Base-by-base conservation (phyloP, 306 rosid genomes). In the Geum urbanum region DNA sequence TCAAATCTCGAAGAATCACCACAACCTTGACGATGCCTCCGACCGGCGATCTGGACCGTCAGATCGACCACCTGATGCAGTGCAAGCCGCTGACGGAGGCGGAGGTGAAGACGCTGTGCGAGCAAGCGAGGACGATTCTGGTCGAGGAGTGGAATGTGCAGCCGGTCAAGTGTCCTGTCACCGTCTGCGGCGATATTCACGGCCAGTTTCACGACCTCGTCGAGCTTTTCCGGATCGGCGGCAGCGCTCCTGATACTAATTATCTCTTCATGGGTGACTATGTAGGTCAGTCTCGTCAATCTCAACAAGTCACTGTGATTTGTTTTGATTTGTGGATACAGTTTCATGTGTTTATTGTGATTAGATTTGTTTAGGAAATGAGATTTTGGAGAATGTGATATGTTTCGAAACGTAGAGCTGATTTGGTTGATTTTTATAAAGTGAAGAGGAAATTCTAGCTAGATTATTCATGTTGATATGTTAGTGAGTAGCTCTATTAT, bases 221-320 rank as follows among this genome's bases (percentile, higher is more conserved):
- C 40, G 82, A 79, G 82, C 82, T 79, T 9, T 79, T 79, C 54
- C 82, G 82, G 79, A 79, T 79, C 76, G 82, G 82, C 46, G 82
- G 82, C 52, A 56, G 66, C 46, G 78, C 78, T 50, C 82, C 82
- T 22, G 75, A 79, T 67, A 79, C 82, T 37, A 79, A 79, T 57
- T 79, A 79, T 69, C 82, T 79, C 51, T 79, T 79, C 75, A 79
- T 79, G 82, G 82, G 82, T 41, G 82, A 79, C 69, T 79, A 79
- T 57, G 82, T 79, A 74, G 82, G 82, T 79, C 69, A 73, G 82
- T 78, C n/a, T n/a, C n/a, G n/a, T n/a, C n/a, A n/a, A n/a, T n/a
- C n/a, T n/a, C n/a, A n/a, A n/a, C n/a, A n/a, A n/a, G n/a, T n/a
- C n/a, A n/a, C n/a, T n/a, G n/a, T n/a, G n/a, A n/a, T n/a, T n/a